phyloP scores from a whole-genome alignment of 805 yeast genomes.

The Candida lessepsii region DNA sequence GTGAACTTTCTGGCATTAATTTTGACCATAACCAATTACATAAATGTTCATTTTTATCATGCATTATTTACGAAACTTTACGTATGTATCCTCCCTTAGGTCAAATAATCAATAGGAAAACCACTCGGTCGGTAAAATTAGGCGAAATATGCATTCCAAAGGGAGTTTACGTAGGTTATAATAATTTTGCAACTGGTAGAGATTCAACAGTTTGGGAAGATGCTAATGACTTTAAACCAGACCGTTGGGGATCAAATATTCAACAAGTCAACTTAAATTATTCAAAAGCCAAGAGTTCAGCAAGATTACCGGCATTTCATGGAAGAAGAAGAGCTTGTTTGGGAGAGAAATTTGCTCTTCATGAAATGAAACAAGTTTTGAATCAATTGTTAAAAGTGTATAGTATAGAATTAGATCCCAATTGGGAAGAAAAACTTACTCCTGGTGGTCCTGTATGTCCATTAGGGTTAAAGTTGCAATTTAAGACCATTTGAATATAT shows the following conservation, averaged over 20 bases:
- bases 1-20: constrained; percentile 8
- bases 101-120: constrained; percentile 51
- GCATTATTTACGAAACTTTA: constrained; percentile 46
- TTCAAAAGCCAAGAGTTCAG: constrained; percentile 43
- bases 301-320: constrained; percentile 52
- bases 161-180: constrained; percentile 54
- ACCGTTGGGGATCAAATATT: constrained; percentile 49
- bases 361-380: constrained; percentile 42
- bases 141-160: constrained; percentile 50
- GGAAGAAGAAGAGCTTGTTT: constrained; percentile 61
- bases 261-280: constrained; percentile 40
- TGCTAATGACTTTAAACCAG: constrained; percentile 45
- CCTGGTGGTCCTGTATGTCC: constrained; percentile 63
- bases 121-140: constrained; percentile 35
- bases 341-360: constrained; percentile 57
- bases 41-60: constrained; percentile 24
- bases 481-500: background rate
- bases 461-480: constrained; percentile 24
- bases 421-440: constrained; percentile 51
- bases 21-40: constrained; percentile 1
- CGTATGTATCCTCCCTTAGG: constrained; percentile 57
- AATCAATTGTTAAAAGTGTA: constrained; percentile 35
- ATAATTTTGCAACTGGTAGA: constrained; percentile 52
- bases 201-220: constrained; percentile 42
- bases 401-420: constrained; percentile 34